phyloP scores from a whole-genome alignment of 305 asterid genomes.

The Fraxinus angustifolia region DNA sequence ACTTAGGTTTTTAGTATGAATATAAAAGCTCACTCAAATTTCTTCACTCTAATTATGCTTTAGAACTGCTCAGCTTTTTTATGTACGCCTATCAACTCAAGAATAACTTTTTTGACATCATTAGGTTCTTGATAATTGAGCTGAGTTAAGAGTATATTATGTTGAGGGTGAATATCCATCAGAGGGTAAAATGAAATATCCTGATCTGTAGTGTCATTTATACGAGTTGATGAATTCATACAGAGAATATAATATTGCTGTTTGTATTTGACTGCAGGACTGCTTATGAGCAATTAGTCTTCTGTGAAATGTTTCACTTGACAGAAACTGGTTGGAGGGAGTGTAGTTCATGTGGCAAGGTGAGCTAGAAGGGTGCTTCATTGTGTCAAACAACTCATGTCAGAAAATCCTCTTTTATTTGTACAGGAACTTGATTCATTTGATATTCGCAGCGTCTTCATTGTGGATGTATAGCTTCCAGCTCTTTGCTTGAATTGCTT shows the following conservation, averaged over 20 bases:
- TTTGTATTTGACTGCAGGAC: constrained; percentile 43
- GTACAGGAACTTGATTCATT: constrained; percentile 17
- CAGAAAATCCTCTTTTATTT: constrained; percentile 6
- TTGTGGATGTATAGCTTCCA: constrained; percentile 90
- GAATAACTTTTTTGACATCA: neutral
- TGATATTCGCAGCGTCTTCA: constrained; percentile 67
- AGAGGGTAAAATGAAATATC: neutral
- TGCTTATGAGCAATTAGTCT: constrained; percentile 67
- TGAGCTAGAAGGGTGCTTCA: constrained; percentile 22
- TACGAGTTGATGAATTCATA: constrained; percentile 3
- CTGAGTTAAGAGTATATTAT: neutral
- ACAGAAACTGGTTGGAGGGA: constrained; percentile 91
- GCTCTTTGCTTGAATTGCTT: constrained; percentile 60
- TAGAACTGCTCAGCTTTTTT: neutral
- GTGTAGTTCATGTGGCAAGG: constrained; percentile 83
- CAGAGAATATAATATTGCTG: constrained; percentile 10
- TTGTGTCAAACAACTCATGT: neutral
- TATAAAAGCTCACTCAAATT: neutral
- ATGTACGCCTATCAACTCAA: neutral
- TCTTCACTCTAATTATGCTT: neutral
- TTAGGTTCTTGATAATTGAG: neutral
- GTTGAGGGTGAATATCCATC: constrained; percentile 12
- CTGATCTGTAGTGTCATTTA: neutral
- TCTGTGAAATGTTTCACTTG: constrained; percentile 79
- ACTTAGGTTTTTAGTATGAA: neutral